phyloP scores from a whole-genome alignment of 2,329 filamentous ascomycete genomes.

The Phialophora expanda region DNA sequence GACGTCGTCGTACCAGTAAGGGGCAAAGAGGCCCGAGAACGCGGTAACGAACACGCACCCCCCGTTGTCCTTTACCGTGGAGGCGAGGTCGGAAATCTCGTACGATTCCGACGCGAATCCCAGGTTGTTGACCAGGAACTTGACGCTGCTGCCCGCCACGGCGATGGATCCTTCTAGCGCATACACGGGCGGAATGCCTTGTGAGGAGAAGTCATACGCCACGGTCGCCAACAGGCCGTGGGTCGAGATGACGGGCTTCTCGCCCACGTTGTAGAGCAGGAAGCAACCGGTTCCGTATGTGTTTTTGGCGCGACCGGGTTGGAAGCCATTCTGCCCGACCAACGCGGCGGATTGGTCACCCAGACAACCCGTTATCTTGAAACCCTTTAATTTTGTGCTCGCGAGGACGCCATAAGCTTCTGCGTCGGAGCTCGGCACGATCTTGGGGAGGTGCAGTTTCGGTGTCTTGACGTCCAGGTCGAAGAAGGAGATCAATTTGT shows the following conservation, averaged over 20 bases:
- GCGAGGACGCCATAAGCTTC: conserved; percentile 69
- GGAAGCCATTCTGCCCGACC: conserved; percentile 79
- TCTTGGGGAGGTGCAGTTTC: conserved; percentile 72
- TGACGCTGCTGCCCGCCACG: conserved; percentile 73
- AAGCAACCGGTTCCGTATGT: conserved; percentile 83
- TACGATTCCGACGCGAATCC: conserved; percentile 59
- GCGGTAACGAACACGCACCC: conserved; percentile 80
- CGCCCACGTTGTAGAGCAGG: conserved; percentile 77
- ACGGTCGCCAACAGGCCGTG: conserved; percentile 77
- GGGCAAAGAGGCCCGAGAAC: conserved; percentile 80
- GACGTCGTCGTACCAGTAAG: conserved; percentile 85
- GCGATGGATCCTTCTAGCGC: conserved; percentile 77
- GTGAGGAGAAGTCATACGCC: conserved; percentile 69
- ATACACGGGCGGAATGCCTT: conserved; percentile 68
- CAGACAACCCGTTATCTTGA: conserved; percentile 73
- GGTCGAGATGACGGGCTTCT: conserved; percentile 75
- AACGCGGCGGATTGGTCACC: conserved; percentile 79
- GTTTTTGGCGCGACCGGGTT: conserved; percentile 76
- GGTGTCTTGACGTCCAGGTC: conserved; percentile 61
- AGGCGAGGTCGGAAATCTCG: conserved; percentile 63
- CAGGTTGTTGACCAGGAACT: conserved; percentile 66
- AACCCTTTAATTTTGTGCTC: conserved; percentile 65
- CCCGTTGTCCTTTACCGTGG: conserved; percentile 69
- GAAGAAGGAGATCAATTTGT: conserved; percentile 73
- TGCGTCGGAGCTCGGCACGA: conserved; percentile 73